phyloP scores from a whole-genome alignment of 352 stramenopile species.

The Elongisporangium undulatum region DNA sequence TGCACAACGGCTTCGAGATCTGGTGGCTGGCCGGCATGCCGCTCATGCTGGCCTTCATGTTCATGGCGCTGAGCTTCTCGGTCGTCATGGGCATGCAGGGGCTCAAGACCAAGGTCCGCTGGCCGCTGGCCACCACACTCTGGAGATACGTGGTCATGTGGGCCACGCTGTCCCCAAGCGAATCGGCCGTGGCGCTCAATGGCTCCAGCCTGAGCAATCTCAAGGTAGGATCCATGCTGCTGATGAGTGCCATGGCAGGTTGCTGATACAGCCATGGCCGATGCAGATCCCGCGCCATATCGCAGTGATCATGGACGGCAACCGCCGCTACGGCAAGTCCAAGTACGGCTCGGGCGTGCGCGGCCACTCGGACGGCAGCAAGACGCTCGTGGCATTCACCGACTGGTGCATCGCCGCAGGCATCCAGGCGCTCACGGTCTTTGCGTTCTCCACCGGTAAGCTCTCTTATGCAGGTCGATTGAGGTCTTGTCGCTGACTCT shows the following conservation, averaged over 20 bases:
- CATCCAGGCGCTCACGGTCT: constrained; percentile 91
- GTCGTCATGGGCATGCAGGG: constrained; percentile 51
- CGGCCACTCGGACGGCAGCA: constrained; percentile 94
- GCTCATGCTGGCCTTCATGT: constrained; percentile 59
- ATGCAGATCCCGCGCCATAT: constrained; percentile 83
- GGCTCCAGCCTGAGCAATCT: not conserved
- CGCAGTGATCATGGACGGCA: constrained; percentile 97
- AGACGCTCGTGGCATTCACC: constrained; percentile 93
- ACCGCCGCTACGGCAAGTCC: constrained; percentile 91
- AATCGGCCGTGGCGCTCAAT: not conserved
- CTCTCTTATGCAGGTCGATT: not conserved
- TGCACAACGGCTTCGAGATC: constrained; percentile 85
- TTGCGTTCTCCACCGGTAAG: constrained; percentile 92
- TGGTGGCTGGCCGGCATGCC: constrained; percentile 84
- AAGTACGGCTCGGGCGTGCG: constrained; percentile 69
- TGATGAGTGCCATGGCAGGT: not conserved
- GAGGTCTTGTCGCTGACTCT: not conserved
- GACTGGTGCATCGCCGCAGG: constrained; percentile 95
- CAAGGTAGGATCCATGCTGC: not conserved
- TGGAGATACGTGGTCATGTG: not conserved
- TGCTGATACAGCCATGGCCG: constrained; percentile 6
- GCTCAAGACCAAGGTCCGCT: constrained; percentile 35
- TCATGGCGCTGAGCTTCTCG: constrained; percentile 74
- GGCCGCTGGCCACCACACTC: constrained; percentile 8
- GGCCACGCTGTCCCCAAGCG: not conserved